Percentiles rank a stretch among this genome's conserved stretches.
Evolutionary conservation across 148 eudicot genomes (phyloP).

Genomic region (Fagopyrum tataricum): DNA sequence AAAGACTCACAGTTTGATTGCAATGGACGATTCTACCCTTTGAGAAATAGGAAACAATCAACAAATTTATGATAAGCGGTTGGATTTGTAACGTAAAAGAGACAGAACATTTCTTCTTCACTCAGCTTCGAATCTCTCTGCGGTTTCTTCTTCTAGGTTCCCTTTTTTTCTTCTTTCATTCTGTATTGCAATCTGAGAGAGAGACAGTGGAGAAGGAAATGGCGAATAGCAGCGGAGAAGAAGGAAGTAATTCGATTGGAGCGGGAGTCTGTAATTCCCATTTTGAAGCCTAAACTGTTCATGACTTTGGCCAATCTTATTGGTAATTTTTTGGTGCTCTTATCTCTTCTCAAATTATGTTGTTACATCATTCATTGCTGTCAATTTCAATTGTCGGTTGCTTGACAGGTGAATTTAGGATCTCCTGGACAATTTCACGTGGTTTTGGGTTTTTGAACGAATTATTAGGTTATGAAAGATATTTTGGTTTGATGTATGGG

Average conservation of each 20-base stretch:
- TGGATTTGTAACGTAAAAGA: background rate
- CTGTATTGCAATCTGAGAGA: background rate
- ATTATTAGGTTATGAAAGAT: background rate
- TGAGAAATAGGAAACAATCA: background rate
- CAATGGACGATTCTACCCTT: too few species aligned
- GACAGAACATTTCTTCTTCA: background rate
- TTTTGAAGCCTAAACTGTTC: constrained; percentile 66
- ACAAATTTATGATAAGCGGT: background rate
- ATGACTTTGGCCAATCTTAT: constrained; percentile 83
- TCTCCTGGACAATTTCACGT: background rate
- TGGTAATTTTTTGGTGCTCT: constrained; percentile 26
- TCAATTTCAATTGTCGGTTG: background rate
- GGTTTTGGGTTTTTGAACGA: background rate
- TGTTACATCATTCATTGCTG: background rate
- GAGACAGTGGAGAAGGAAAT: background rate
- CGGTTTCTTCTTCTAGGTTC: background rate
- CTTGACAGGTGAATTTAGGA: background rate
- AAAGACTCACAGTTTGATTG: too few species aligned
- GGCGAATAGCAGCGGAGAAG: constrained; percentile 22
- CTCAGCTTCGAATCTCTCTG: constrained; percentile 8
- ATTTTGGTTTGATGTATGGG: background rate
- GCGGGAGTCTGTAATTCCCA: constrained; percentile 80
- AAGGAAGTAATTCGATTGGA: constrained; percentile 71
- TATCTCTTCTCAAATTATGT: background rate
- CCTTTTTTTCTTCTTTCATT: background rate